Conservation (phyloP, 176 grass and related monocot genomes). For the Cenchrus fungigraminus region DNA sequence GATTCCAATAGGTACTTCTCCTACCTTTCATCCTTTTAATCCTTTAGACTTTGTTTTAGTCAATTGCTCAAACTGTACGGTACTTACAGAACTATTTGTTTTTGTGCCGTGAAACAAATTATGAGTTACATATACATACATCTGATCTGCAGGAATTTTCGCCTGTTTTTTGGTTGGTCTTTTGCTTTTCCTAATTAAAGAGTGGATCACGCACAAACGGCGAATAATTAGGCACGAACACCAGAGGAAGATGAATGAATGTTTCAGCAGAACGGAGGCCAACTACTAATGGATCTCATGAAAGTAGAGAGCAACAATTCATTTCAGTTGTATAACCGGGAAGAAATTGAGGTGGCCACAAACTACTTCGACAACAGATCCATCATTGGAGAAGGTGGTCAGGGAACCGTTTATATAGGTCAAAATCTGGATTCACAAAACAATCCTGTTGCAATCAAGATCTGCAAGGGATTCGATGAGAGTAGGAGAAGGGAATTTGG, state of each 20-base stretch:
- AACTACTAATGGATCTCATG: slow-evolving; percentile 25
- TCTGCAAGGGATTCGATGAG: slow-evolving; percentile 35
- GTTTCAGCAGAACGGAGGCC: slow-evolving; percentile 6
- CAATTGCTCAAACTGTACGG: background rate
- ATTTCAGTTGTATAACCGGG: too few species aligned
- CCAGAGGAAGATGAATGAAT: background rate
- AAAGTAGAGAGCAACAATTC: background rate
- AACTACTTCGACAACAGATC: too few species aligned
- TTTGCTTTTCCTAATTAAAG: too few species aligned
- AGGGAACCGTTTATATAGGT: slow-evolving; percentile 39
- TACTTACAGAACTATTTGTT: background rate
- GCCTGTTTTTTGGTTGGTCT: too few species aligned
- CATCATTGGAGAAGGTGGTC: slow-evolving; percentile 20
- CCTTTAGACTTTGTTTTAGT: background rate
- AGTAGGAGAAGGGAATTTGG: slow-evolving; percentile 29
- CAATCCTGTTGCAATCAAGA: slow-evolving; percentile 31
- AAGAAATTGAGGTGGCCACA: too few species aligned
- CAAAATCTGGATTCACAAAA: background rate
- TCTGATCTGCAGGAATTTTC: too few species aligned
- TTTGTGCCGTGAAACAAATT: background rate
- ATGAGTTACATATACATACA: background rate
- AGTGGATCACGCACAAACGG: background rate
- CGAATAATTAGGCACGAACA: background rate
- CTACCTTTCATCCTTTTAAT: background rate
- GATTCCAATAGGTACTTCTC: background rate